Evolutionary conservation across 257 asterid genomes (phyloP), one percentile per base, ranked within the genome.

Genomic region (Plantago major): DNA sequence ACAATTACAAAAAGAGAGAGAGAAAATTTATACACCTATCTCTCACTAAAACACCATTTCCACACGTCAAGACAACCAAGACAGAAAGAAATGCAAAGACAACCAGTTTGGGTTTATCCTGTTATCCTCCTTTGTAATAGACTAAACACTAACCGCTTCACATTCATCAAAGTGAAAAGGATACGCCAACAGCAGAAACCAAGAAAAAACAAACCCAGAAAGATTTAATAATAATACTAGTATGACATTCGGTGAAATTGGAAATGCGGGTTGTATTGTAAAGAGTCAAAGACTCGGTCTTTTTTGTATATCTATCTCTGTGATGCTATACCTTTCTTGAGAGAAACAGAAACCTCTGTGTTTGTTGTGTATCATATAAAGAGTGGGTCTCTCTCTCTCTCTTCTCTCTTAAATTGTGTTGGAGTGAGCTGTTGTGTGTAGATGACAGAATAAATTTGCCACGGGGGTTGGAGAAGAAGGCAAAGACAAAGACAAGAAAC

Each of bases 321-420:
- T 65, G 76, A 79, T 22, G 26, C 26, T 22, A 22, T 79, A 81
- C 83, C 67, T 84, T 80, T 70, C 75, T 73, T 56, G 76, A 64
- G 86, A 80, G 74, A 71, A 65, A 33, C 40, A 33, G 40, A 65
- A 75, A 48, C 75, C 78, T 78, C 76, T 65, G 76, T 53, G 42
- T 47, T 22, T 22, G 26, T 7, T 16, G 15, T 37, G 17, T 28
- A 56, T 59, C 67, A 68, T 58, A 68, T 58, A 22, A 62, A 67
- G 52, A 65, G 74, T 79, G 75, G 53, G 63, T 82, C 76, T 58
- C 80, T 51, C 73, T 60, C 50, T 42, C 42, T 49, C 53, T 56
- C 43, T 63, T 60, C 40, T 54, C 47, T 45, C 28, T 68, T 63
- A 48, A 30, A 49, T 59, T 64, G 73, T 66, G 71, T 63, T 72